Conservation (phyloP, 1,284 basidiomycete genomes). For the Testicularia cyperi region DNA sequence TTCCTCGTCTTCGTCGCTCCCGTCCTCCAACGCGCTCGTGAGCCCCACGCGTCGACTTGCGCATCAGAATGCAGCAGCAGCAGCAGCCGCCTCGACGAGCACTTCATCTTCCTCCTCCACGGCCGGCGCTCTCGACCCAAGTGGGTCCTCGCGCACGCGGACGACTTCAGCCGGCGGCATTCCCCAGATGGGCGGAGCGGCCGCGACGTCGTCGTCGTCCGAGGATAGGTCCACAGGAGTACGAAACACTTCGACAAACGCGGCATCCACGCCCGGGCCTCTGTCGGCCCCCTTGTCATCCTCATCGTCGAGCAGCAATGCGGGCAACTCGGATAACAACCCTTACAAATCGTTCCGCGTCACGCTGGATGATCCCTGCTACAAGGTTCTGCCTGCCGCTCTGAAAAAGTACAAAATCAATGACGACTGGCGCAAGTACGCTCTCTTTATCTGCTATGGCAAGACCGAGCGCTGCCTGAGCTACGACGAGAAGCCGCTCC, state of each 20-base stretch:
- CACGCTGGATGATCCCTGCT: constrained; percentile 91
- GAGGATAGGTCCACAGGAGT: too few relatives aligned
- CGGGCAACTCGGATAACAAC: constrained; percentile 30
- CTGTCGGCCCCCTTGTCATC: too few relatives aligned
- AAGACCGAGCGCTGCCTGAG: constrained; percentile 86
- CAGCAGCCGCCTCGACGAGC: constrained; percentile 1
- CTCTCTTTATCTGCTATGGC: constrained; percentile 97
- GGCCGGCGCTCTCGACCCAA: too few relatives aligned
- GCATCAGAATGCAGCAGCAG: constrained; percentile 12
- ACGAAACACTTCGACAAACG: too few relatives aligned
- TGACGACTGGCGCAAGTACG: constrained; percentile 98
- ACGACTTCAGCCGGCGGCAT: too few relatives aligned
- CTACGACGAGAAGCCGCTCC: constrained; percentile 95
- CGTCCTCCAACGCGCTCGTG: constrained; percentile 3
- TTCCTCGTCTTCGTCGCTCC: constrained; percentile 1
- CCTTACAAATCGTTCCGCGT: constrained; percentile 62
- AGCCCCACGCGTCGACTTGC: constrained; percentile 35
- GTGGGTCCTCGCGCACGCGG: too few relatives aligned
- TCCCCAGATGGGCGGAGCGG: too few relatives aligned
- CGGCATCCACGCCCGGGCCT: too few relatives aligned
- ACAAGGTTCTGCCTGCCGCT: constrained; percentile 95
- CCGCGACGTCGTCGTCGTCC: too few relatives aligned
- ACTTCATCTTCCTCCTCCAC: constrained; percentile 4
- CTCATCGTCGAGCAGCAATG: constrained; percentile 27
- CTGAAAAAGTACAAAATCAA: constrained; percentile 99